Evolutionary conservation across 768 basidiomycete genomes (phyloP).

Genomic region (Fibroporia radiculosa): DNA sequence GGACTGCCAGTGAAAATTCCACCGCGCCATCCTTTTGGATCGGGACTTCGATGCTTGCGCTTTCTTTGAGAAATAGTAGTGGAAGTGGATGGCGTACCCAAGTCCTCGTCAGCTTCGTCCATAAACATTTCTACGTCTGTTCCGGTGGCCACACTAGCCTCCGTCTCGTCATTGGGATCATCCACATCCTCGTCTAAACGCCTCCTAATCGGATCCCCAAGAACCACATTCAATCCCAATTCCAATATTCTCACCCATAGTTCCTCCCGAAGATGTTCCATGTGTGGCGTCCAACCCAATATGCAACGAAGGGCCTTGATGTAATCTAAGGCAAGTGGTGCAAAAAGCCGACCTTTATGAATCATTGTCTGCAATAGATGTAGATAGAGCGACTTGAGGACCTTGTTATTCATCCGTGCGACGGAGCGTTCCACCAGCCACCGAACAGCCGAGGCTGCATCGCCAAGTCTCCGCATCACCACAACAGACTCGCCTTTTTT

Average conservation of each 20-base stretch:
- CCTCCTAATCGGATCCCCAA: constrained; percentile 47
- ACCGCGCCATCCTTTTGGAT: constrained; percentile 1
- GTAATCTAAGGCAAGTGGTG: constrained; percentile 70
- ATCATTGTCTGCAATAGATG: constrained; percentile 60
- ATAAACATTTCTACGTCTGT: constrained; percentile 22
- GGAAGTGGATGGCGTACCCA: not conserved
- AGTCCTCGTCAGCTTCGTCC: not conserved
- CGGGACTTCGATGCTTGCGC: constrained; percentile 1
- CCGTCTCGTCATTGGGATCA: constrained; percentile 19
- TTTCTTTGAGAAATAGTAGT: constrained; percentile 1
- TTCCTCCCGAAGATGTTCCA: constrained; percentile 61
- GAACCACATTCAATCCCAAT: constrained; percentile 68
- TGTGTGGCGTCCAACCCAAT: constrained; percentile 61
- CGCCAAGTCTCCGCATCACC: constrained; percentile 52
- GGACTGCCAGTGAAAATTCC: constrained; percentile 5
- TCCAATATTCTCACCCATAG: constrained; percentile 65
- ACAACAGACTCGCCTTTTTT: constrained; percentile 36
- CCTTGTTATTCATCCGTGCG: constrained; percentile 45
- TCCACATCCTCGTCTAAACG: constrained; percentile 25
- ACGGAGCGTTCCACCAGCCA: constrained; percentile 65
- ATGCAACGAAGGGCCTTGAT: constrained; percentile 67
- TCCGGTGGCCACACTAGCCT: constrained; percentile 24
- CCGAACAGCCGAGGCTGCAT: constrained; percentile 60
- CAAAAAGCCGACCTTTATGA: constrained; percentile 43
- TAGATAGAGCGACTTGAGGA: constrained; percentile 47